Evolutionary conservation across 2,329 filamentous ascomycete species (phyloP), one percentile per base, ranked within the genome.

Genomic region (Teratosphaeriaceae sp.): DNA sequence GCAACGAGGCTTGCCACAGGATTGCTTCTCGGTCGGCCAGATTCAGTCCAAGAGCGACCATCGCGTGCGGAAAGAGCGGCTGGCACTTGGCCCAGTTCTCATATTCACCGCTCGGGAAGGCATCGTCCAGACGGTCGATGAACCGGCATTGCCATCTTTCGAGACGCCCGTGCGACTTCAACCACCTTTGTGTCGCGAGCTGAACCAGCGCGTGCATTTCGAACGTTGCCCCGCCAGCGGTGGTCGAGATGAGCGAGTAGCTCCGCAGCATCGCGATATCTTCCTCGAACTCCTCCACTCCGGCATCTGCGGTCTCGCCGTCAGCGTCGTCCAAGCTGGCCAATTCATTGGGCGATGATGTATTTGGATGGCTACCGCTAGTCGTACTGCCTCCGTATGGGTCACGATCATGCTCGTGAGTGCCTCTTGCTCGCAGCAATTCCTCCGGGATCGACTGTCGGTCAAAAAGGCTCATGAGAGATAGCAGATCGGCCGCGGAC

Each of bases 121-220:
- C 7, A 3, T 12, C 18, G 22, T 27, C 5, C 13, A 47, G 23
- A 7, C 20, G 29, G 18, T 36, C 12, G 5, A 46, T 13, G 24
- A 46, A 42, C 39, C 55, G 40, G 23, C 52, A 38, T 44, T 54
- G 60, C 51, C 60, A 67, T 20, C 18, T 39, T 21, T 66, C 57
- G 7, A 51, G 35, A 40, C 59, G 26, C 1, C 46, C 46, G 4
- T 52, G n/a, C 2, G 40, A 43, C 29, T 31, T 16, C 29, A 31
- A 16, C 29, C 29, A 31, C 29, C 38, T 57, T 35, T 54, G 56
- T 5, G 55, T 66, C 15, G 63, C 54, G 18, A 70, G 47, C 44
- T 70, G 65, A 15, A 72, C 68, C 3, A 72, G 56, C 6, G 37
- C 33, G 50, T 73, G 69, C 66, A 72, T 72, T 45, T 67, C 61